Conservation (phyloP, 805 yeast genomes). For the Metschnikowia picachoensis region DNA sequence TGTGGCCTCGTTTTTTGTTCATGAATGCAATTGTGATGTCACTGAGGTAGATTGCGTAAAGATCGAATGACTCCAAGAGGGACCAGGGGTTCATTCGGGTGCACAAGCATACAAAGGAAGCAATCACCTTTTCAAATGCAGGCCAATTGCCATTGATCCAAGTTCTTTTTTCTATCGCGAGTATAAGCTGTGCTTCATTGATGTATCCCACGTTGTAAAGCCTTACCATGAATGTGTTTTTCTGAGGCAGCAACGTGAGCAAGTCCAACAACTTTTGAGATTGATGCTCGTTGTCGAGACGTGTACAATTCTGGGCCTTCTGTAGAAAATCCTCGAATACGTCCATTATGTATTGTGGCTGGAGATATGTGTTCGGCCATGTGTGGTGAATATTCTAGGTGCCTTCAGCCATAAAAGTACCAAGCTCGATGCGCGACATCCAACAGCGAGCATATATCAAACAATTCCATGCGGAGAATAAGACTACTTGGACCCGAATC, state of each 20-base stretch:
- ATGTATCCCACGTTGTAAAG: slow-evolving; percentile 21
- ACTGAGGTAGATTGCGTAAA: slow-evolving; percentile 45
- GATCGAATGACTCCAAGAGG: slow-evolving; percentile 49
- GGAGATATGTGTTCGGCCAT: background rate
- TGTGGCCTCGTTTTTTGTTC: slow-evolving; percentile 38
- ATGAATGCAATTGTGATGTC: slow-evolving; percentile 47
- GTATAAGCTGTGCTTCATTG: slow-evolving; percentile 16
- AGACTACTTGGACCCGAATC: too few species aligned
- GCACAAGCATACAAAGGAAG: slow-evolving; percentile 45
- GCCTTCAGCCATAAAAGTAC: too few species aligned
- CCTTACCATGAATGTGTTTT: slow-evolving; percentile 24
- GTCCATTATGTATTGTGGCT: slow-evolving; percentile 18
- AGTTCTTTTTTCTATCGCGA: slow-evolving; percentile 20
- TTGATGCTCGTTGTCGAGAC: slow-evolving; percentile 20
- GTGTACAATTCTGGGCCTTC: slow-evolving; percentile 30
- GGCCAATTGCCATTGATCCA: slow-evolving; percentile 37
- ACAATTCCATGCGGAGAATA: too few species aligned
- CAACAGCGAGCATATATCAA: too few species aligned
- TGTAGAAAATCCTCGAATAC: slow-evolving; percentile 20
- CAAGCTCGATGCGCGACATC: too few species aligned
- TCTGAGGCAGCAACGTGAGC: slow-evolving; percentile 24
- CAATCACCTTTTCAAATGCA: slow-evolving; percentile 43
- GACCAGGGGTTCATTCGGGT: slow-evolving; percentile 54
- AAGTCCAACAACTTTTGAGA: slow-evolving; percentile 19
- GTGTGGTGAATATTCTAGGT: background rate